Percentiles rank a stretch among this genome's conserved stretches.
These are phyloP conservation scores for Xylaria palmicola DNA, from an alignment of 495 filamentous ascomycete genomes.

Conservation along the genomic window DNA sequence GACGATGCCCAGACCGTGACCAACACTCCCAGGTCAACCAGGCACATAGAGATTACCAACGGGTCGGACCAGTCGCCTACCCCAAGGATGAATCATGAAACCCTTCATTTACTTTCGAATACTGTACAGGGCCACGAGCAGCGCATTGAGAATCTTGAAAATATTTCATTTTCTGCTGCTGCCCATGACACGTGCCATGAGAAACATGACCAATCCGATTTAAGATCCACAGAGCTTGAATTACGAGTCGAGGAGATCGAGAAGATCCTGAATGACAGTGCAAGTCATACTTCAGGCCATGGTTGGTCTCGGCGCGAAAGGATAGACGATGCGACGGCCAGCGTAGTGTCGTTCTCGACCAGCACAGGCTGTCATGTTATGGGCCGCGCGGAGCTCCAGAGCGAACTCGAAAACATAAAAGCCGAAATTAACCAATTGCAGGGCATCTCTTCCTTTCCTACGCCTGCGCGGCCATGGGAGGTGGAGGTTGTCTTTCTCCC, in stretches of 20 bases:
- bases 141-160: conserved; percentile 61
- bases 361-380: conserved; percentile 33
- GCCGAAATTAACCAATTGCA: conserved; percentile 57
- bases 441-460: conserved; percentile 50
- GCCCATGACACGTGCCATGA: conserved; percentile 60
- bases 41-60: conserved; percentile 22
- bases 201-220: conserved; percentile 56
- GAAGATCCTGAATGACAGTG: conserved; percentile 49
- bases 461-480: conserved; percentile 60
- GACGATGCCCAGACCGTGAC: conserved; percentile 27
- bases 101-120: conserved; percentile 37
- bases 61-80: conserved; percentile 23
- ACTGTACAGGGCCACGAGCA: conserved; percentile 50
- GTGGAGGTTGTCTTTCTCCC: conserved; percentile 69
- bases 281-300: conserved; percentile 38
- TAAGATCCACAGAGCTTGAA: conserved; percentile 60
- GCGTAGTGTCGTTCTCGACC: conserved; percentile 46
- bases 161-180: conserved; percentile 55
- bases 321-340: conserved; percentile 39
- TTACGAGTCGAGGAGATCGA: conserved; percentile 60
- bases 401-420: conserved; percentile 54
- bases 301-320: conserved; percentile 27
- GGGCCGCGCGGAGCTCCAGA: conserved; percentile 44
- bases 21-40: conserved; percentile 29
- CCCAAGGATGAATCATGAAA: conserved; percentile 19